These are phyloP conservation scores for Metschnikowia gelsemii DNA, from an alignment of 805 yeast genomes.

Conservation along the genomic window DNA sequence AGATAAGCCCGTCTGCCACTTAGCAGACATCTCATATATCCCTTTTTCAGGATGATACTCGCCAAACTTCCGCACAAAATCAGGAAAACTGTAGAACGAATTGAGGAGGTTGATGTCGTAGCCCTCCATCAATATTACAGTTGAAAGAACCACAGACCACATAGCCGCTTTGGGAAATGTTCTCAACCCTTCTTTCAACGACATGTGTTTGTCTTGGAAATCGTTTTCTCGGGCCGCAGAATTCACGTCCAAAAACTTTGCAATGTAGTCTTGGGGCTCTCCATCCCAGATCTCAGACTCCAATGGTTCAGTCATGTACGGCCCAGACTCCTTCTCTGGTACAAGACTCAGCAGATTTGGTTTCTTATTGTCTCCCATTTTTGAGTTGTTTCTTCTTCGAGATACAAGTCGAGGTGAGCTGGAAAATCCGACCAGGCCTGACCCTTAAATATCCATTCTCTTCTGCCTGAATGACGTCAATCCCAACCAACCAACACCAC, in stretches of 20 bases:
- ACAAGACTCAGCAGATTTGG: too few relatives aligned
- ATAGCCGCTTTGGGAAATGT: constrained; percentile 39
- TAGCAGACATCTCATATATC: constrained; percentile 35
- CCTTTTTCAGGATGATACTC: constrained; percentile 28
- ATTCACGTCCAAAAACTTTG: constrained; percentile 39
- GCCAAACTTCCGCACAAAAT: constrained; percentile 37
- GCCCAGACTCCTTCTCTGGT: too few relatives aligned
- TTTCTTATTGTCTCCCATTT: too few relatives aligned
- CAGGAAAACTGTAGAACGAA: constrained; percentile 37
- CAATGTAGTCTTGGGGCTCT: constrained; percentile 32
- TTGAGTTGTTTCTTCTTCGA: too few relatives aligned
- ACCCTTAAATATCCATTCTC: too few relatives aligned
- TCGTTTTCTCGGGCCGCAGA: constrained; percentile 39
- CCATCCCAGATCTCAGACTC: too few relatives aligned
- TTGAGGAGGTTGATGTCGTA: constrained; percentile 43
- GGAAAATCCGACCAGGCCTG: too few relatives aligned
- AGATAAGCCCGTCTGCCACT: constrained; percentile 43
- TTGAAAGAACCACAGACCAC: constrained; percentile 47
- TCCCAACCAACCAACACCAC: too few relatives aligned
- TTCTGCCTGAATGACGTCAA: too few relatives aligned
- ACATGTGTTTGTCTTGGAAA: constrained; percentile 34
- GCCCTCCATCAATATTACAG: constrained; percentile 43
- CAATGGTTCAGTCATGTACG: too few relatives aligned
- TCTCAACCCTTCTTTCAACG: constrained; percentile 36
- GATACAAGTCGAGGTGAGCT: too few relatives aligned